Evolutionary conservation across 768 basidiomycete species (phyloP), one percentile per base, ranked within the genome.

Genomic region (Kwoniella sp.): DNA sequence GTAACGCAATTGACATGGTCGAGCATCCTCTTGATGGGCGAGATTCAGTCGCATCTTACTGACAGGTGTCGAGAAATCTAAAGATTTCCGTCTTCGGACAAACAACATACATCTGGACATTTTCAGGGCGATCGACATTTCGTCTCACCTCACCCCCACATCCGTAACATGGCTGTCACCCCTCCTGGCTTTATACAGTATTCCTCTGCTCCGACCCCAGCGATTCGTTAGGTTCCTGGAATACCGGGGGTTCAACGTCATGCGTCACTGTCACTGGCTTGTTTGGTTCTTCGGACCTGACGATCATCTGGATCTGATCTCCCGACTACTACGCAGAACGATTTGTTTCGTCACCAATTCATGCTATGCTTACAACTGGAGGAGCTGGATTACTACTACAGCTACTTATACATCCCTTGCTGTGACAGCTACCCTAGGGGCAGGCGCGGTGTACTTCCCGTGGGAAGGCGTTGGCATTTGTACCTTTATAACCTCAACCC

Each of bases 1-100:
- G n/a, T n/a, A n/a, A n/a, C n/a, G n/a, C n/a, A n/a, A n/a, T n/a
- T n/a, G n/a, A n/a, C n/a, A n/a, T n/a, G n/a, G n/a, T n/a, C n/a
- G n/a, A n/a, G n/a, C n/a, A n/a, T n/a, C n/a, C n/a, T n/a, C n/a
- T n/a, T n/a, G n/a, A n/a, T n/a, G n/a, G n/a, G n/a, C n/a, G n/a
- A n/a, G n/a, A n/a, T n/a, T n/a, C n/a, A n/a, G n/a, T n/a, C n/a
- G n/a, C n/a, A n/a, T n/a, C n/a, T n/a, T n/a, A n/a, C n/a, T n/a
- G n/a, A n/a, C n/a, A n/a, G n/a, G n/a, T n/a, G n/a, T n/a, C n/a
- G n/a, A n/a, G n/a, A n/a, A n/a, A n/a, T n/a, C n/a, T n/a, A n/a
- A 17, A 45, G 41, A 45, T 45, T 45, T 45, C 41, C 41, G 17
- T 45, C 41, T 45, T 45, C 41, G 41, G 41, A 45, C 41, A 45